phyloP scores from a whole-genome alignment of 257 asterid genomes.

The Solanum sejunctum region DNA sequence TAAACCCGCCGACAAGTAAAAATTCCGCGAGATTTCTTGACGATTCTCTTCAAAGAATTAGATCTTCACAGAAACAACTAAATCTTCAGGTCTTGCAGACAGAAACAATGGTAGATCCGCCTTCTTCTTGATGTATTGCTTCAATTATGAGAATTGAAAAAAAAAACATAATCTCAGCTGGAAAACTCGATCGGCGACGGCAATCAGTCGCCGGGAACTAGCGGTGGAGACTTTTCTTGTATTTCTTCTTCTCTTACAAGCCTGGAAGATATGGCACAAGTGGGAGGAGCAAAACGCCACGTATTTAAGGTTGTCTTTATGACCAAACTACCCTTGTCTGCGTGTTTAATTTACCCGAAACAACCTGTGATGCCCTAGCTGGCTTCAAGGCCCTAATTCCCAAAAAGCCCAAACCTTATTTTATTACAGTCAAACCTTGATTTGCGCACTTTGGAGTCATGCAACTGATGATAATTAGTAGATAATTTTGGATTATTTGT shows the following conservation, averaged over 20 bases:
- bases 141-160: neutral
- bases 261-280: neutral
- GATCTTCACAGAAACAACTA: neutral
- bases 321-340: neutral
- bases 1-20: neutral
- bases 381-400: neutral
- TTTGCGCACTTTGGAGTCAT: neutral
- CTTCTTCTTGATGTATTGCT: neutral
- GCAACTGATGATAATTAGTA: neutral
- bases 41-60: neutral
- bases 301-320: neutral
- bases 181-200: neutral
- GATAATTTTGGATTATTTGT: neutral
- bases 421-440: neutral
- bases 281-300: neutral
- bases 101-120: neutral
- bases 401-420: neutral
- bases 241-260: neutral
- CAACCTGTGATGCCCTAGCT: neutral
- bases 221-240: neutral
- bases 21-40: neutral
- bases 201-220: neutral
- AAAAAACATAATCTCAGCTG: neutral
- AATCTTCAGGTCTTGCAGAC: neutral
- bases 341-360: neutral